phyloP scores from a whole-genome alignment of 306 rosid genomes.

The Vigna unguiculata region DNA sequence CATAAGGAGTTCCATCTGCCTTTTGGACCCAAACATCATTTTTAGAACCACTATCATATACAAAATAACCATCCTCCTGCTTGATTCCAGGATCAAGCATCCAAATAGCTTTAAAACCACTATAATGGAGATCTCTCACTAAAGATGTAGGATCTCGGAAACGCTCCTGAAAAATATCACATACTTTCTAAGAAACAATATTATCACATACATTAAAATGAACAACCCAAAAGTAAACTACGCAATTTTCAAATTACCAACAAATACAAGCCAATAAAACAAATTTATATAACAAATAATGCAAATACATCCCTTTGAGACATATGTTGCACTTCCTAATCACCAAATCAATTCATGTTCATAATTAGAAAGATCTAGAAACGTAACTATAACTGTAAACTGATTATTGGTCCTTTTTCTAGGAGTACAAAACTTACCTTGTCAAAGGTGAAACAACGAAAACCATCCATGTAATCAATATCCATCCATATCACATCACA shows the following conservation, averaged over 20 bases:
- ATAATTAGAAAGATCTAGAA: constrained; percentile 8
- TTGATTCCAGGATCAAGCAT: constrained; percentile 98
- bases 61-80: constrained; percentile 78
- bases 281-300: not conserved
- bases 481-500: constrained; percentile 98
- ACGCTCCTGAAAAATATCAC: constrained; percentile 65
- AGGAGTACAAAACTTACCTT: constrained; percentile 52
- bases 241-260: constrained; percentile 31
- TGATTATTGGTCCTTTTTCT: not conserved
- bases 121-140: constrained; percentile 64
- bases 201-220: constrained; percentile 22
- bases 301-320: constrained; percentile 18
- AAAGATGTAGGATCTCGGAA: constrained; percentile 78
- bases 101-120: constrained; percentile 94
- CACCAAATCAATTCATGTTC: constrained; percentile 6
- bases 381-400: constrained; percentile 1
- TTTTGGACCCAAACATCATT: constrained; percentile 80
- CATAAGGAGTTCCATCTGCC: constrained; percentile 76
- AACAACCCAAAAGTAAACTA: constrained; percentile 30
- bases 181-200: constrained; percentile 17
- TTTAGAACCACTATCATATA: constrained; percentile 76
- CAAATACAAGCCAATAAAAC: constrained; percentile 27
- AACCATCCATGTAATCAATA: constrained; percentile 96
- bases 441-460: constrained; percentile 93
- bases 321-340: constrained; percentile 1